These are phyloP conservation scores for Claviceps humidiphila DNA, from an alignment of 2,329 filamentous ascomycete genomes.

Conservation along the genomic window DNA sequence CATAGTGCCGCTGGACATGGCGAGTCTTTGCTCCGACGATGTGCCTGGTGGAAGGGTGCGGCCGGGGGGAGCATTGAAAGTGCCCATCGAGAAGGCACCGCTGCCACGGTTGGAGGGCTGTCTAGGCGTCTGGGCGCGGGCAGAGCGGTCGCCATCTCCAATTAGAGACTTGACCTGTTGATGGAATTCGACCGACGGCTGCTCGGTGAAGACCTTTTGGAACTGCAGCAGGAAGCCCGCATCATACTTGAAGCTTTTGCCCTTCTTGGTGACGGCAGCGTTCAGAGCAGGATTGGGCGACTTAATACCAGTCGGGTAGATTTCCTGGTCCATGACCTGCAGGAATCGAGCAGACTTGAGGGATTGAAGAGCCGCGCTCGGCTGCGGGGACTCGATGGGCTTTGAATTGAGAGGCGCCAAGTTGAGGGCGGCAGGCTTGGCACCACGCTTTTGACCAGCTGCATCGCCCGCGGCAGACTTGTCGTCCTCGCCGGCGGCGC, in stretches of 20 bases:
- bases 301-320: constrained; percentile 71
- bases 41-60: constrained; percentile 59
- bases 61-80: constrained; percentile 40
- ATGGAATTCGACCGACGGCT: constrained; percentile 89
- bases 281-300: constrained; percentile 92
- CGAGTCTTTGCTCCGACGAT: constrained; percentile 66
- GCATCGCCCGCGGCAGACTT: constrained; percentile 24
- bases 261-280: constrained; percentile 62
- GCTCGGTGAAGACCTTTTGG: constrained; percentile 90
- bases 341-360: constrained; percentile 86
- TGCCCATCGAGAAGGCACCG: constrained; percentile 52
- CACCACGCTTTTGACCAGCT: constrained; percentile 41
- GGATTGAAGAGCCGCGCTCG: constrained; percentile 84
- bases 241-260: constrained; percentile 83
- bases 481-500: constrained; percentile 17
- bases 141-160: constrained; percentile 58
- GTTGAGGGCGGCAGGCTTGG: constrained; percentile 80
- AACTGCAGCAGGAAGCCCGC: constrained; percentile 93
- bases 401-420: constrained; percentile 71
- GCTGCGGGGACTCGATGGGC: constrained; percentile 78
- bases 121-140: constrained; percentile 43
- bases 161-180: constrained; percentile 76
- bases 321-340: constrained; percentile 60
- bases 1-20: constrained; percentile 42
- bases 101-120: constrained; percentile 39